phyloP scores from a whole-genome alignment of 345 rosid species.

The Citrus cavaleriei region DNA sequence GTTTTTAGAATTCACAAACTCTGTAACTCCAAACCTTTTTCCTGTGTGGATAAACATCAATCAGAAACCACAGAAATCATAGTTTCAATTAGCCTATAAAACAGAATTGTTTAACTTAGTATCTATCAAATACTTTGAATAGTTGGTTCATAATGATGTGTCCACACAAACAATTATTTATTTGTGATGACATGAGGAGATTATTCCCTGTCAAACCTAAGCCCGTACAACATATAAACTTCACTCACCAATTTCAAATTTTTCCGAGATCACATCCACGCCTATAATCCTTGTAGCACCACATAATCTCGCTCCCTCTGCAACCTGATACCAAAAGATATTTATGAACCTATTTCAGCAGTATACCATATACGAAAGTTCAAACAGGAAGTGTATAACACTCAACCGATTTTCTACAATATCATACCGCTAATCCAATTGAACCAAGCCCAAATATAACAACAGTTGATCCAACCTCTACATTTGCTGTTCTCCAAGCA shows the following conservation, averaged over 20 bases:
- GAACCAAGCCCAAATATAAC: constrained; percentile 88
- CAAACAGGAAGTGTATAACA: not conserved
- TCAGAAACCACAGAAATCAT: not conserved
- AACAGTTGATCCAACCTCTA: constrained; percentile 80
- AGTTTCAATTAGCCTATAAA: not conserved
- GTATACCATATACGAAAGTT: not conserved
- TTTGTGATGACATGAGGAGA: not conserved
- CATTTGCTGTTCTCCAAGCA: constrained; percentile 78
- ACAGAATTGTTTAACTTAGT: not conserved
- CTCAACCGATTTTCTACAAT: not conserved
- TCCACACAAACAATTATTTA: not conserved
- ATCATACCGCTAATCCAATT: constrained; percentile 76
- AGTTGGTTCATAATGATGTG: not conserved
- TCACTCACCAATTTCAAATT: constrained; percentile 64
- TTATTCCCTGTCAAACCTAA: not conserved
- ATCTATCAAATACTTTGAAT: not conserved
- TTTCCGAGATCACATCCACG: constrained; percentile 58
- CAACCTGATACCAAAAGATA: constrained; percentile 47
- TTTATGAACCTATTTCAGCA: not conserved
- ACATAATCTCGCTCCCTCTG: constrained; percentile 76
- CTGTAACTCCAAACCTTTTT: constrained; percentile 68
- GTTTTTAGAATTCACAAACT: constrained; percentile 55
- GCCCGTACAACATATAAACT: not conserved
- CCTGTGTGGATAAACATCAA: constrained; percentile 32
- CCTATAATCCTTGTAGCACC: constrained; percentile 83